Percentiles rank a stretch among this genome's conserved stretches.
phyloP scores from a whole-genome alignment of 768 basidiomycete species.

The Tulasnella sp. region DNA sequence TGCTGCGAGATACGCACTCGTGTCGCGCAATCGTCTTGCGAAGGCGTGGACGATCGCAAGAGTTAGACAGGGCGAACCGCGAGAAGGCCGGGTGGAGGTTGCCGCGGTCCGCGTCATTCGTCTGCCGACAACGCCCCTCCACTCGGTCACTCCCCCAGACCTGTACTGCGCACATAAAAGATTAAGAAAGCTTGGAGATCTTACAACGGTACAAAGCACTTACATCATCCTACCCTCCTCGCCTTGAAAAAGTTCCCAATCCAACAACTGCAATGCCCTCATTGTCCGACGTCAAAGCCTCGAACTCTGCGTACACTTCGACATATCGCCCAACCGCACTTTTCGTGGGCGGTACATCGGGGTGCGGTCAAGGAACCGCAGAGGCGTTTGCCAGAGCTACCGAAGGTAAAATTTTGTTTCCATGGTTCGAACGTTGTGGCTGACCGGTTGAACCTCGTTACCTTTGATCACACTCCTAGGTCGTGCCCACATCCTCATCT shows the following conservation, averaged over 20 bases:
- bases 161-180: background rate
- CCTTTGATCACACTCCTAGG: background rate
- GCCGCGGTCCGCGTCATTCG: background rate
- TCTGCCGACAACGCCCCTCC: background rate
- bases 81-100: no score
- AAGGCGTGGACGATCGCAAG: no score
- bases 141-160: background rate
- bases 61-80: no score
- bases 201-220: background rate
- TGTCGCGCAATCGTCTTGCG: no score
- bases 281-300: conserved; percentile 5
- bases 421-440: no score
- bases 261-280: conserved; percentile 11
- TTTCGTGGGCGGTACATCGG: conserved; percentile 31
- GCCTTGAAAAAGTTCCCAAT: no score
- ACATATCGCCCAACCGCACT: conserved; percentile 29
- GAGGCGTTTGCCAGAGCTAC: conserved; percentile 29
- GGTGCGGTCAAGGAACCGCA: conserved; percentile 29
- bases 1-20: no score
- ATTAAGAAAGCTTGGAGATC: background rate
- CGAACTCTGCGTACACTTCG: conserved; percentile 13
- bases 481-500: conserved; percentile 32
- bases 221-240: background rate
- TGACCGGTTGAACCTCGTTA: background rate
- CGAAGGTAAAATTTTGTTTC: conserved; percentile 12